Base-by-base conservation (phyloP, 2,329 filamentous ascomycete genomes). In the Chrysoporthe cubensis region DNA sequence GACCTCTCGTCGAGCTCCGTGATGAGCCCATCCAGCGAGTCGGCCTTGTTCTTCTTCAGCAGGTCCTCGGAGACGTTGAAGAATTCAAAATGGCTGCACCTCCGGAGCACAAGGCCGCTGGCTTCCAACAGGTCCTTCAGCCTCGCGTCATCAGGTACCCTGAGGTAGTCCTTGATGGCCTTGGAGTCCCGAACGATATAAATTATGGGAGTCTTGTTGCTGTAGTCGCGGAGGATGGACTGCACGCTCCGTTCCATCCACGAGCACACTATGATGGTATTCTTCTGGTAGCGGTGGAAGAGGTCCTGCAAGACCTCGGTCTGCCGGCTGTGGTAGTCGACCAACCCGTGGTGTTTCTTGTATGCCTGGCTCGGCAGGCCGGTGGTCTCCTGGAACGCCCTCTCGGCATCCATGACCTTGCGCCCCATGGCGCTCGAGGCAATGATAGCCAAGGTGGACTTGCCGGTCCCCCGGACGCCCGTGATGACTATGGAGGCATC, bases 401-500 rank as follows among this genome's bases (percentile, higher is more conserved):
- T 83, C 71, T 94, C 91, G 44, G 89, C 84, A 70, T 94, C 91
- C 64, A 94, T 80, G 2, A 94, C 82, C 64, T 87, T 87, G 52
- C 90, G 84, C 64, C 88, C 87, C 76, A 91, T 88, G 61, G 90
- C 90, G 8, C 89, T 88, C 0, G 91, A 91, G 6, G 91, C 89
- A 70, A 94, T 92, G 60, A 94, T 86, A 16, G 89, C 91, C 13
- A 94, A 80, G 1, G 90, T 93, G 1, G 90, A 91, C 77, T 94
- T 94, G 18, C 91, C 91, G 5, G 90, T 88, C 13, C 91, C 91
- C 16, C 90, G 87, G 66, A 93, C 88, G 2, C 91, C 91, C 32
- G 91, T 85, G 21, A 94, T 82, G 7, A 94, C 85, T 66, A 94
- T 88, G 1, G 91, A 93, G 1, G 90, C 88, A 80, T 91, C 85